Base-by-base conservation (phyloP, 305 asterid species). In the Stenogyne calaminthoides region DNA sequence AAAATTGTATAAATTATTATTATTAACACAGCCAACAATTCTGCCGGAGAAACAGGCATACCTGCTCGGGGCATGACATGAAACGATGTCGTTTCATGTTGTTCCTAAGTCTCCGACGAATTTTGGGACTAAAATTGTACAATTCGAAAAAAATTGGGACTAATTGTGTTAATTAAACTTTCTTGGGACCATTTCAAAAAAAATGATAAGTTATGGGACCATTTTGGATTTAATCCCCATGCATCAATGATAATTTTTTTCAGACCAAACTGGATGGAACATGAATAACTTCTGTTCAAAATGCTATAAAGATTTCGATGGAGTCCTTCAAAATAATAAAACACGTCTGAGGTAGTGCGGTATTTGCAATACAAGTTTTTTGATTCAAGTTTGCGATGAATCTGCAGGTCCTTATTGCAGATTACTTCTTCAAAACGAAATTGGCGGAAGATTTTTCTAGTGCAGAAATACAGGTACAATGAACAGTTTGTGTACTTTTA, bases 351-450 rank as follows among this genome's bases (percentile, higher is more conserved):
- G 16, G 62, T 29, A 32, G 44, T 11, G 20, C n/a, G 20, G 34
- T 52, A 9, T 56, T 64, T 11, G n/a, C 14, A 39, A 22, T 49
- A 16, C 20, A n/a, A 65, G 64, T 75, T 55, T 67, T 71, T 73
- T 76, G 76, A 74, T 57, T 63, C 34, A 49, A 66, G 34, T 76
- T 70, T 59, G 63, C 72, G 67, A 69, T 73, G 52, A 51, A 73
- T 77, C 49, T 84, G 80, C 97, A 92, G 98, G 96, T 88, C 51
- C 85, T 86, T 76, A 85, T 92, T 77, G 90, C 91, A 5, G 98
- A n/a, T n/a, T n/a, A n/a, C n/a, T n/a, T n/a, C n/a, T n/a, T n/a
- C n/a, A n/a, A n/a, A n/a, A n/a, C n/a, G 70, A 85, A 73, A 79
- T 83, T 92, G 83, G 80, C 79, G 0, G 88, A 82, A 75, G 91